Evolutionary conservation across 2,329 filamentous ascomycete genomes (phyloP).

Genomic region (Sodiomyces alkalinus): DNA sequence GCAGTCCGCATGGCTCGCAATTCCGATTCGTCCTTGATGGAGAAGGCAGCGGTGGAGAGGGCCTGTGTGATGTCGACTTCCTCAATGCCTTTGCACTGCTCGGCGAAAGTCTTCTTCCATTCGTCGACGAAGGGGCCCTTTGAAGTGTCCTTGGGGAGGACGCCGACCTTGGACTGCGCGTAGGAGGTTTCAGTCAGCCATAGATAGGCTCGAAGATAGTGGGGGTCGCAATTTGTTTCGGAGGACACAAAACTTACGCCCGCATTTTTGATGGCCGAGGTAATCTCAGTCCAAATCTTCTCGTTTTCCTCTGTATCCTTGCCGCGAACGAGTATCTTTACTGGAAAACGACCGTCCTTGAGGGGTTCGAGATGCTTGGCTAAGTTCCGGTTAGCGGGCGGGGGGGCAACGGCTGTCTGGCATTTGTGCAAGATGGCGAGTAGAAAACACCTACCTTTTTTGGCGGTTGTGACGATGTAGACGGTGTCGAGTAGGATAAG

Average conservation of each 20-base stretch:
- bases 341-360: constrained; percentile 80
- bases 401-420: too few species aligned
- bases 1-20: constrained; percentile 87
- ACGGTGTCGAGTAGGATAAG: constrained; percentile 77
- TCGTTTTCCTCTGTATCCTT: constrained; percentile 88
- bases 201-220: constrained; percentile 5
- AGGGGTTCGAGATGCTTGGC: constrained; percentile 86
- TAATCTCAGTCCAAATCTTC: constrained; percentile 72
- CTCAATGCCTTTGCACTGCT: constrained; percentile 71
- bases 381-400: constrained; percentile 22
- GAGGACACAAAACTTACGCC: constrained; percentile 70
- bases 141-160: constrained; percentile 70
- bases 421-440: neutral
- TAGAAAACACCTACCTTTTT: constrained; percentile 56
- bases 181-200: too few species aligned
- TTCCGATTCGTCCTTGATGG: constrained; percentile 90
- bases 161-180: constrained; percentile 70
- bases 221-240: neutral
- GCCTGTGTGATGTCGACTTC: constrained; percentile 75
- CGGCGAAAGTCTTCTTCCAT: constrained; percentile 74
- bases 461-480: constrained; percentile 88
- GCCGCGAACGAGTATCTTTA: constrained; percentile 81
- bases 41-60: constrained; percentile 69
- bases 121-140: constrained; percentile 86
- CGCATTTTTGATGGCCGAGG: constrained; percentile 73